Evolutionary conservation across 1,284 basidiomycete genomes (phyloP).

Genomic region (Phenoliferia sp.): DNA sequence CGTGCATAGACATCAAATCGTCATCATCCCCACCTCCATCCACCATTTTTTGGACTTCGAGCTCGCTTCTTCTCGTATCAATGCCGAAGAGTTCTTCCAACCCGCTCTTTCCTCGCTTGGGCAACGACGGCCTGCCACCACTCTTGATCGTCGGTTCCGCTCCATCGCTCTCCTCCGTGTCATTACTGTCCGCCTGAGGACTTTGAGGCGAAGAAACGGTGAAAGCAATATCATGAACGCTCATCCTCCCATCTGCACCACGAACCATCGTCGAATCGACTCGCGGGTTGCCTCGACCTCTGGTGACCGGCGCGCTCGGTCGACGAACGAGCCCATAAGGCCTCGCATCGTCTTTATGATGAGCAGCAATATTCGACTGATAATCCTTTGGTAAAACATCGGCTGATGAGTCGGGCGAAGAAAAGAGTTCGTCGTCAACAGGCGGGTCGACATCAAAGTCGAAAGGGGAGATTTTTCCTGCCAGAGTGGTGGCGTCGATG

Average conservation of each 20-base stretch:
- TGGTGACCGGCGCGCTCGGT: background rate
- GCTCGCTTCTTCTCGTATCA: slow-evolving; percentile 1
- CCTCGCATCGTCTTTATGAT: background rate
- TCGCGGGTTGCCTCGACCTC: background rate
- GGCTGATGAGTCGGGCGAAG: too few relatives aligned
- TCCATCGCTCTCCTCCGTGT: background rate
- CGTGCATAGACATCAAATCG: slow-evolving; percentile 5
- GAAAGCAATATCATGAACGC: background rate
- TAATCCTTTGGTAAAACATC: background rate
- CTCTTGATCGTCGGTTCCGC: background rate
- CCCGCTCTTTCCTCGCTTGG: too few relatives aligned
- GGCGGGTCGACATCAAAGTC: background rate
- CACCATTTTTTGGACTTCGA: background rate
- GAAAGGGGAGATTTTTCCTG: background rate
- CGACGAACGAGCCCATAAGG: background rate
- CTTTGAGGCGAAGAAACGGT: too few relatives aligned
- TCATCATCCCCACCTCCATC: slow-evolving; percentile 5
- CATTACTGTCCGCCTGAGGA: too few relatives aligned
- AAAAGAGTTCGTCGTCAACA: background rate
- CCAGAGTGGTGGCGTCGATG: too few relatives aligned
- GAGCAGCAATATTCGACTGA: background rate
- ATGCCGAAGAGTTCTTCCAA: slow-evolving; percentile 18
- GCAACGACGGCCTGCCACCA: background rate
- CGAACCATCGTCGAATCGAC: background rate
- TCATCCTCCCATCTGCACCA: background rate